Base-by-base conservation (phyloP, 176 grass and related monocot species). In the Thalia dealbata region DNA sequence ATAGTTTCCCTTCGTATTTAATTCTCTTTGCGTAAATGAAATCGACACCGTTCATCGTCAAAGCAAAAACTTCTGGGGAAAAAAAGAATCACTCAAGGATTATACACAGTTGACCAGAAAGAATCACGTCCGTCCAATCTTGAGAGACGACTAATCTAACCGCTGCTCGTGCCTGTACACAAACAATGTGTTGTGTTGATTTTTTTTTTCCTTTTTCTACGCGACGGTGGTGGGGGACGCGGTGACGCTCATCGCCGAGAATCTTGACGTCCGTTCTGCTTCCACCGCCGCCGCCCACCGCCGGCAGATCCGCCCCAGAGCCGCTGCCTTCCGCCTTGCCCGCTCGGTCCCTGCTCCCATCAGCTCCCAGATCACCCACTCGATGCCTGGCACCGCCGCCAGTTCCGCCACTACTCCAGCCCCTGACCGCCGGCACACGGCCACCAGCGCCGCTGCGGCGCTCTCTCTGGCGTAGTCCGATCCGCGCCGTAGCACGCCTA, bases 301-400 rank as follows among this genome's bases (percentile, higher is more conserved):
- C 5, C 95, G 89, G 74, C 83, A 99, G 3, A 99, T 91, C 80
- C 95, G 82, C 23, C 95, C 85, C 16, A 99, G 90, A 12, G 95
- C 79, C 50, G 95, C 90, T 3, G 95, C 95, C 95, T 99, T 99
- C 0, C 90, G 82, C 48, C 87, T 63, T 0, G 87, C 95, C 56
- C 95, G 78, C 11, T 99, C 95, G 66, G 95, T 91, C 2, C 95
- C 95, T 9, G 81, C 86, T 38, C 90, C 87, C 95, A 99, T 93
- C 72, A 93, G 78, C 78, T 93, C 95, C 95, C 95, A 99, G 22
- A 99, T 93, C n/a, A 87, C 81, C 90, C 95, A 99, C 76, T 99
- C 95, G 48, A 99, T 86, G n/a, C 95, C 87, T 3, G 90, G 76
- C 44, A 81, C 73, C 10, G 81, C 90, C 75, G 89, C 89, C 21